These are phyloP conservation scores for Bigelowiella natans DNA, from an alignment of 78 protist genomes.

Conservation along the genomic window DNA sequence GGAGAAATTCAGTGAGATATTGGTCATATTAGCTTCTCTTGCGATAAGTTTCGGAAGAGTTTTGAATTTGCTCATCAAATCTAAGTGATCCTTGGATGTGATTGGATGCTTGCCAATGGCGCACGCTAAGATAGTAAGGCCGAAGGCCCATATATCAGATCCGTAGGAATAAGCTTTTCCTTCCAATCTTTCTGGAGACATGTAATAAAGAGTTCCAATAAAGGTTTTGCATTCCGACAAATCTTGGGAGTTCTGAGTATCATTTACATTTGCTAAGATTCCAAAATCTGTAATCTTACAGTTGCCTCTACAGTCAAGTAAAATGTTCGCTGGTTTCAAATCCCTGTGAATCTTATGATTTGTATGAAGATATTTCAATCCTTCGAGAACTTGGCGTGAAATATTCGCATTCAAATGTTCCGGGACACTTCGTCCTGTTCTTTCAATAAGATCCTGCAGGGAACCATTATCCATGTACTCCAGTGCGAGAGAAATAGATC, in stretches of 20 bases:
- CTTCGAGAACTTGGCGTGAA: not conserved
- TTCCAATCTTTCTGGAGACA: not conserved
- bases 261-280: not conserved
- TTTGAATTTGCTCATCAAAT: not conserved
- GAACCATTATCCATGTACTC: not conserved
- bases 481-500: not conserved
- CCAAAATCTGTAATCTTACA: not conserved
- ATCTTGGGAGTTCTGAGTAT: not conserved
- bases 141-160: not conserved
- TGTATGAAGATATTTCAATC: not conserved
- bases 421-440: not conserved
- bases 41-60: not conserved
- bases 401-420: not conserved
- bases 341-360: not conserved
- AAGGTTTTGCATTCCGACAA: not conserved
- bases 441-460: not conserved
- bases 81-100: not conserved
- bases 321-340: not conserved
- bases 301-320: not conserved
- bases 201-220: not conserved
- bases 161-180: not conserved
- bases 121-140: not conserved
- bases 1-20: not conserved
- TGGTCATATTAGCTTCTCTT: not conserved
- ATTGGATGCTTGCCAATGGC: not conserved